Conservation (phyloP, 2,329 filamentous ascomycete genomes). For the Pyrenophora teres region DNA sequence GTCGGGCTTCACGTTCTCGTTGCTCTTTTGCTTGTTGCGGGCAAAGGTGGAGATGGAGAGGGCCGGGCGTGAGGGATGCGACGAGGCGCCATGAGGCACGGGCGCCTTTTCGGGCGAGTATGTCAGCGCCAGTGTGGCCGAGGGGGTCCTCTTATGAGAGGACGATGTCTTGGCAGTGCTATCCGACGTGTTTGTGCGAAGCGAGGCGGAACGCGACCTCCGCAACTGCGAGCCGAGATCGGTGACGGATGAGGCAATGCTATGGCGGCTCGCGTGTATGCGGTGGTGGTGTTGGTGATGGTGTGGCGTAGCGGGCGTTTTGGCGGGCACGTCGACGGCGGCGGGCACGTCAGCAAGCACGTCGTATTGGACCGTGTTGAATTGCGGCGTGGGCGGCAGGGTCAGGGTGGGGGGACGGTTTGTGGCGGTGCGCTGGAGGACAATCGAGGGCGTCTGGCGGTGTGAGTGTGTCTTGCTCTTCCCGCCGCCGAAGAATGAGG, state of each 20-base stretch:
- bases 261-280: constrained; percentile 37
- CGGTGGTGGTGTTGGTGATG: constrained; percentile 9
- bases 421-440: constrained; percentile 3
- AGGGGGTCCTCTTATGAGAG: constrained; percentile 43
- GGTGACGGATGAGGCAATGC: constrained; percentile 43
- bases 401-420: constrained; percentile 8
- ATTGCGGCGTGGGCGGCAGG: constrained; percentile 17
- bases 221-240: constrained; percentile 48
- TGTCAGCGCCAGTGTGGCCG: constrained; percentile 43
- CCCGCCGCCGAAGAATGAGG: constrained; percentile 39
- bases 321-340: constrained; percentile 7
- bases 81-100: constrained; percentile 18
- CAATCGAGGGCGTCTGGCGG: constrained; percentile 9
- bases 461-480: constrained; percentile 19
- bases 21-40: constrained; percentile 43
- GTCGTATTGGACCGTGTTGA: constrained; percentile 28
- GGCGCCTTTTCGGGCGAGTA: constrained; percentile 44
- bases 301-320: constrained; percentile 31
- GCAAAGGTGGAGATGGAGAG: constrained; percentile 48
- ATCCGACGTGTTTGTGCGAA: constrained; percentile 46
- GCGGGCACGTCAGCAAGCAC: background rate
- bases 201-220: constrained; percentile 47
- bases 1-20: constrained; percentile 38
- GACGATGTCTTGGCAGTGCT: constrained; percentile 35
- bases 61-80: constrained; percentile 37